phyloP scores from a whole-genome alignment of 345 rosid species.

The Hypericum perforatum region DNA sequence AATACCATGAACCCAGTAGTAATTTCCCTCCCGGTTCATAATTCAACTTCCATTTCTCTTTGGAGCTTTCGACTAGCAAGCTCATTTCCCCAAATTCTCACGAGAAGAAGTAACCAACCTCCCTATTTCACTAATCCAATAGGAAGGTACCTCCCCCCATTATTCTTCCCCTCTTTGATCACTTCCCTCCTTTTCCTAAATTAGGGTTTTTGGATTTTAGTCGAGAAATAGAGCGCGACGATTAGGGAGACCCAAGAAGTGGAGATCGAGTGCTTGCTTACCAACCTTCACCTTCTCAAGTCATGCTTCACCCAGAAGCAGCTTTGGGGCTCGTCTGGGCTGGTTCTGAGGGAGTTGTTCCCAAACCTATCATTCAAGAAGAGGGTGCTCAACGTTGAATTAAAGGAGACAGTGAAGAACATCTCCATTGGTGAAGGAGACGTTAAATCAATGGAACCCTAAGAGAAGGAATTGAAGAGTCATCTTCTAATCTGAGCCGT shows the following conservation, averaged over 20 bases:
- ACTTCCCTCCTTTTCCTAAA: not conserved
- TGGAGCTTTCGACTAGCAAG: too few relatives aligned
- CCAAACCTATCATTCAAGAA: slow-evolving; percentile 40
- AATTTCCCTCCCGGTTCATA: too few relatives aligned
- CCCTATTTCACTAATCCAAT: not conserved
- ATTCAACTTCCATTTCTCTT: too few relatives aligned
- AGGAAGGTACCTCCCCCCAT: too few relatives aligned
- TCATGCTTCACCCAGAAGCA: slow-evolving; percentile 49
- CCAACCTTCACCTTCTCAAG: slow-evolving; percentile 48
- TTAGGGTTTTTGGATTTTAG: slow-evolving; percentile 21
- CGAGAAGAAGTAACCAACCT: too few relatives aligned
- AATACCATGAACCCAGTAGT: too few relatives aligned
- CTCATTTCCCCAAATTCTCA: too few relatives aligned
- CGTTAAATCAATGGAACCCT: too few relatives aligned
- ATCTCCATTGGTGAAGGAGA: slow-evolving; percentile 16
- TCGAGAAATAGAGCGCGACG: slow-evolving; percentile 55
- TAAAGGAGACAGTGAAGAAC: slow-evolving; percentile 32
- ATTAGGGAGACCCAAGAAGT: slow-evolving; percentile 65
- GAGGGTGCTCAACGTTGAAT: slow-evolving; percentile 44
- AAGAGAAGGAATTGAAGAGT: slow-evolving; percentile 26
- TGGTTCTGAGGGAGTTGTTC: slow-evolving; percentile 54
- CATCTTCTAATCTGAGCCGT: too few relatives aligned
- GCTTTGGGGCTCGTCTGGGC: slow-evolving; percentile 36
- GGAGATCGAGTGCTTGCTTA: slow-evolving; percentile 49
- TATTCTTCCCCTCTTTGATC: not conserved